Evolutionary conservation across 2,329 filamentous ascomycete genomes (phyloP).

Genomic region (Curvularia sp.): DNA sequence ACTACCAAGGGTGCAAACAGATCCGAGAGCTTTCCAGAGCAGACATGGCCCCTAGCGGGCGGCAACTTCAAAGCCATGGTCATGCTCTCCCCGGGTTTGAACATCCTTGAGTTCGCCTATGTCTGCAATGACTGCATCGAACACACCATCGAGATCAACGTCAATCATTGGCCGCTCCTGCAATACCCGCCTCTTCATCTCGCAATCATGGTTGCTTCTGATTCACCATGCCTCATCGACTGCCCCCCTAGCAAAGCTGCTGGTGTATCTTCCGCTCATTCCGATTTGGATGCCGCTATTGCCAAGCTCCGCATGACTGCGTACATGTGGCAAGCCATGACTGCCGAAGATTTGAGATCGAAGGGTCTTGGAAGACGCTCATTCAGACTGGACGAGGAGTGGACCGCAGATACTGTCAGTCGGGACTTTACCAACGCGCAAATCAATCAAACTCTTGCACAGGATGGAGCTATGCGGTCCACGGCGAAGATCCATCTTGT

Average conservation of each 20-base stretch:
- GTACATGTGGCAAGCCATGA: slow-evolving; percentile 49
- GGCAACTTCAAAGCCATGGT: slow-evolving; percentile 45
- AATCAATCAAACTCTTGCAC: slow-evolving; percentile 17
- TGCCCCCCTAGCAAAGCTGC: slow-evolving; percentile 39
- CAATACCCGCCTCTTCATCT: slow-evolving; percentile 45
- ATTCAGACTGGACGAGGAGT: slow-evolving; percentile 46
- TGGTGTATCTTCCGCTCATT: slow-evolving; percentile 37
- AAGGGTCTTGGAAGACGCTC: slow-evolving; percentile 38
- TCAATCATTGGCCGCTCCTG: slow-evolving; percentile 43
- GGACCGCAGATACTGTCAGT: slow-evolving; percentile 35
- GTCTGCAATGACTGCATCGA: slow-evolving; percentile 28
- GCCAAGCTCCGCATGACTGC: slow-evolving; percentile 46
- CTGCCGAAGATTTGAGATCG: slow-evolving; percentile 41
- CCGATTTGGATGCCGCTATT: slow-evolving; percentile 39
- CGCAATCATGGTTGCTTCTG: slow-evolving; percentile 44
- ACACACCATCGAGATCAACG: slow-evolving; percentile 17
- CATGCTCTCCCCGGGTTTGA: slow-evolving; percentile 39
- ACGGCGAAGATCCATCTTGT: slow-evolving; percentile 41
- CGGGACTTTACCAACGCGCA: slow-evolving; percentile 29
- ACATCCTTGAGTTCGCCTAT: slow-evolving; percentile 32
- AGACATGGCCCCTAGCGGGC: slow-evolving; percentile 47
- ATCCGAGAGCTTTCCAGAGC: slow-evolving; percentile 34
- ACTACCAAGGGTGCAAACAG: slow-evolving; percentile 26
- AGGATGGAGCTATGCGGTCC: slow-evolving; percentile 31
- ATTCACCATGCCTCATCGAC: slow-evolving; percentile 43